A percentile compares a stretch with the other conserved stretches of the same genome.
phyloP scores from a whole-genome alignment of 805 yeast species.

The Candida boleticola region DNA sequence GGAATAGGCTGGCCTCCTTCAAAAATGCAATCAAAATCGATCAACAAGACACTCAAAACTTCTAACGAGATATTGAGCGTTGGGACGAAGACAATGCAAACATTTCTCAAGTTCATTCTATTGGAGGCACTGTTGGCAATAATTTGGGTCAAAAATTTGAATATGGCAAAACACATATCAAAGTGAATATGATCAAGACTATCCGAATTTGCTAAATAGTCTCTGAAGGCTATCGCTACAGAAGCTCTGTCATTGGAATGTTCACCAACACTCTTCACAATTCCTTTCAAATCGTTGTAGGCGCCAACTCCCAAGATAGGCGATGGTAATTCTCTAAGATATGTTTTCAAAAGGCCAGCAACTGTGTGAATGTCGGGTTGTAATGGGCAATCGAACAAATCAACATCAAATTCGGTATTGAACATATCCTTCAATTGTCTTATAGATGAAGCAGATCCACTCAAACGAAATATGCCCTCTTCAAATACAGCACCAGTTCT shows the following conservation, averaged over 20 bases:
- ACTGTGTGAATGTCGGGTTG: constrained; percentile 79
- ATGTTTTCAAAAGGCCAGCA: constrained; percentile 81
- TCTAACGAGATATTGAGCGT: constrained; percentile 68
- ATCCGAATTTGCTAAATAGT: constrained; percentile 22
- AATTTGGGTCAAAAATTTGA: constrained; percentile 65
- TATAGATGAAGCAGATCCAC: constrained; percentile 82
- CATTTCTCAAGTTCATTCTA: constrained; percentile 81
- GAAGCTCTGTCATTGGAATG: constrained; percentile 15
- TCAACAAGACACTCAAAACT: constrained; percentile 56
- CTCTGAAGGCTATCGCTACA: constrained; percentile 27
- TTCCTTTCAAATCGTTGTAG: constrained; percentile 26
- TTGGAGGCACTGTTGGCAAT: constrained; percentile 59
- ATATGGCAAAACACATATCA: constrained; percentile 62
- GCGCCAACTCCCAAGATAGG: constrained; percentile 60
- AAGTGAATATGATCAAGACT: constrained; percentile 55
- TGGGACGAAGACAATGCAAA: constrained; percentile 79
- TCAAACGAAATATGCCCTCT: constrained; percentile 87
- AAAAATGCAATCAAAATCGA: constrained; percentile 62
- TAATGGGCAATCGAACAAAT: constrained; percentile 47
- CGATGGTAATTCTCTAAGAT: constrained; percentile 72
- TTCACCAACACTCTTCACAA: constrained; percentile 11
- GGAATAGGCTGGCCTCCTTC: constrained; percentile 46
- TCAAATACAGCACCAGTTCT: constrained; percentile 71
- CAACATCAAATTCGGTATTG: constrained; percentile 67
- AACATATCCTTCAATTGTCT: constrained; percentile 66